Evolutionary conservation across 805 yeast genomes (phyloP).

Genomic region (Kregervanrija delftensis): DNA sequence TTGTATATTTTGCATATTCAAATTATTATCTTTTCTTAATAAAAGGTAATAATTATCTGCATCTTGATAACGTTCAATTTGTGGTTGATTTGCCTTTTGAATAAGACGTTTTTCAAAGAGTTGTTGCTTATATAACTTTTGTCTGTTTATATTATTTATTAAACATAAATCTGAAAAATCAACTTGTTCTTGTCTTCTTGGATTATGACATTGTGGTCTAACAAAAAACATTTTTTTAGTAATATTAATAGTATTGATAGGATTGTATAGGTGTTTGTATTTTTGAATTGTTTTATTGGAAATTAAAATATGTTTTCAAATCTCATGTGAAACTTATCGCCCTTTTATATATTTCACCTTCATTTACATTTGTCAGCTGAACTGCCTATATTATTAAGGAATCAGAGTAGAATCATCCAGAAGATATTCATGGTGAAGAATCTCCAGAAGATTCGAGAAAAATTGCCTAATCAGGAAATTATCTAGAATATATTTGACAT

Average conservation of each 20-base stretch:
- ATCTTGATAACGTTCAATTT: constrained; percentile 13
- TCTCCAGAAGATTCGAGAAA: constrained; percentile 11
- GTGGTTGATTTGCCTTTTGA: constrained; percentile 7
- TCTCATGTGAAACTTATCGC: no score
- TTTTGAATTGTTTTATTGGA: no score
- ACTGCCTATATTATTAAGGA: no score
- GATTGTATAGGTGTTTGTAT: no score
- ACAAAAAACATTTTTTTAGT: constrained; percentile 15
- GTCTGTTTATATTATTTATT: constrained; percentile 4
- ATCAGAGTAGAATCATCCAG: no score
- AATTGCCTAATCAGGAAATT: background rate
- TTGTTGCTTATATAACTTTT: constrained; percentile 5
- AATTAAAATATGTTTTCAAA: no score
- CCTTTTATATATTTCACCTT: no score
- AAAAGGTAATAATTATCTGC: constrained; percentile 17
- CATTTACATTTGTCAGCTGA: no score
- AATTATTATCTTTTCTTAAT: constrained; percentile 11
- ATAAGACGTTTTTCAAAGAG: constrained; percentile 6
- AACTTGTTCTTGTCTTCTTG: background rate
- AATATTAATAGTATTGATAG: background rate
- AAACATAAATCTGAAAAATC: constrained; percentile 3
- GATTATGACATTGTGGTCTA: constrained; percentile 10
- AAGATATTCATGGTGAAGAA: no score
- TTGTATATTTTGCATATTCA: constrained; percentile 1
- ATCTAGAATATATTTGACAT: background rate